Conservation (phyloP, 495 filamentous ascomycete species). For the Choiromyces venosus region DNA sequence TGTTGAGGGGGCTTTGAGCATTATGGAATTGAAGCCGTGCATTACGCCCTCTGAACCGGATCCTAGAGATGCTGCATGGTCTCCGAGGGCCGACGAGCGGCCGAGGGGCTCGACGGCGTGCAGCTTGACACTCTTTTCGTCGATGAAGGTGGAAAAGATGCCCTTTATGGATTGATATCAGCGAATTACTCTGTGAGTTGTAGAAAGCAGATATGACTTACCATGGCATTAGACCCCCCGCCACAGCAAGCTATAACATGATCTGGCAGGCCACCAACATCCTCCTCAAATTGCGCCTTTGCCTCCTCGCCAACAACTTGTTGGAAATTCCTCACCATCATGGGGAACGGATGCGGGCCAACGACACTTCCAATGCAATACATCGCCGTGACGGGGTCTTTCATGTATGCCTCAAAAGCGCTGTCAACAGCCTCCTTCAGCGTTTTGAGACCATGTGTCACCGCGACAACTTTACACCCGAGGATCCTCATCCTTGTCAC, state of each 20-base stretch:
- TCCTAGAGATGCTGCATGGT: conserved; percentile 30
- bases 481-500: conserved; percentile 36
- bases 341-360: conserved; percentile 32
- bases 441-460: conserved; percentile 19
- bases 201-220: neutral
- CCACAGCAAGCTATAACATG: conserved; percentile 33
- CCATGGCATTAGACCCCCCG: conserved; percentile 36
- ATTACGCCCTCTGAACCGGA: conserved; percentile 29
- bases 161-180: conserved; percentile 16
- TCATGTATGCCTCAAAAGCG: conserved; percentile 30
- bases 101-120: conserved; percentile 35
- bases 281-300: conserved; percentile 29
- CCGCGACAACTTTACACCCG: conserved; percentile 27
- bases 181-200: neutral
- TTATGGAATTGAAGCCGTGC: conserved; percentile 38
- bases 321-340: conserved; percentile 35
- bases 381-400: conserved; percentile 22
- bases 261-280: conserved; percentile 19
- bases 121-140: conserved; percentile 20
- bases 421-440: conserved; percentile 35
- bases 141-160: conserved; percentile 34
- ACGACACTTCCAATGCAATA: conserved; percentile 37
- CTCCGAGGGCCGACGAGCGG: conserved; percentile 13
- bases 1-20: conserved; percentile 23
- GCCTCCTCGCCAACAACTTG: conserved; percentile 34